A percentile compares a stretch with the other conserved stretches of the same genome.
These are phyloP conservation scores for Asterella californica DNA, from an alignment of 225 moss, liverwort and hornwort species.

Conservation along the genomic window DNA sequence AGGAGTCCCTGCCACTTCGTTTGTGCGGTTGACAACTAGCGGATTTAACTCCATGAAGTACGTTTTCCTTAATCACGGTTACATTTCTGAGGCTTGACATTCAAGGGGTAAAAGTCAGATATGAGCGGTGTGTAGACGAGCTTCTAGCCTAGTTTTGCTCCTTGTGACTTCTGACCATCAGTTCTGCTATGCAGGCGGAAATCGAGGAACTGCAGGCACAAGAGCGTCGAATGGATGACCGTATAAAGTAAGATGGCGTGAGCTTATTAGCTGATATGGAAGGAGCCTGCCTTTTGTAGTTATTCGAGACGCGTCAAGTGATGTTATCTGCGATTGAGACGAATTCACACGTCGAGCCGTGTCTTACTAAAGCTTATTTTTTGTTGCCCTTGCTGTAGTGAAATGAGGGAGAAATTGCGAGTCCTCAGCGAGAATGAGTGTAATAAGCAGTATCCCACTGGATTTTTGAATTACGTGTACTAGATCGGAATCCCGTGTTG, in stretches of 20 bases:
- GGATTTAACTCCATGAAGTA: neutral
- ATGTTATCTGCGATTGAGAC: no score
- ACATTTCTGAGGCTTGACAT: no score
- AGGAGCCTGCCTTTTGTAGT: no score
- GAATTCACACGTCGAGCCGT: neutral
- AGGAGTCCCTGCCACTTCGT: no score
- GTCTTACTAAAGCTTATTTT: no score
- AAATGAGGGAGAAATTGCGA: slow-evolving; percentile 65
- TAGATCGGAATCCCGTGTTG: no score
- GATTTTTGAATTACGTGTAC: neutral
- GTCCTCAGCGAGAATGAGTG: slow-evolving; percentile 63
- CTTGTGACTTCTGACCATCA: neutral
- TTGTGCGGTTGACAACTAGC: neutral
- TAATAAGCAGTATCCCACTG: slow-evolving; percentile 60
- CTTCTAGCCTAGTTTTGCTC: neutral
- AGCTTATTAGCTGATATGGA: no score
- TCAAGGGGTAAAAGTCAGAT: no score
- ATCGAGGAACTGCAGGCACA: slow-evolving; percentile 59
- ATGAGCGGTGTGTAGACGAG: no score
- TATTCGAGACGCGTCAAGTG: no score
- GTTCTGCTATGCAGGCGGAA: slow-evolving; percentile 44
- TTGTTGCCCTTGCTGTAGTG: slow-evolving; percentile 34
- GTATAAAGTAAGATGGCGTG: slow-evolving; percentile 43
- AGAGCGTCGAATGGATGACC: slow-evolving; percentile 67
- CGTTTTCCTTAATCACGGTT: neutral